Base-by-base conservation (phyloP, 768 basidiomycete species). In the Suillus discolor region DNA sequence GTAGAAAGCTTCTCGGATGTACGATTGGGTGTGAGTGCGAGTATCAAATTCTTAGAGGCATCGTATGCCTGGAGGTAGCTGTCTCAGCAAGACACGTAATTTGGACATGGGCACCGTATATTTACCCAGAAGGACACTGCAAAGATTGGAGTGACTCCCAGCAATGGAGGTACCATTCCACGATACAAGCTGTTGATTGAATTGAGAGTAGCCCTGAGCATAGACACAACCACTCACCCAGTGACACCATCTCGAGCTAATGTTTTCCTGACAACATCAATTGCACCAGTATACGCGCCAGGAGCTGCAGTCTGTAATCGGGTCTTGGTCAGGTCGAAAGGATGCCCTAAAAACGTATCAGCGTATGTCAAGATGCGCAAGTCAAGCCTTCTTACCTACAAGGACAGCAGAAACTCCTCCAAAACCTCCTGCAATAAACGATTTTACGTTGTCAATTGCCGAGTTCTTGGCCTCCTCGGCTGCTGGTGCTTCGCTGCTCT, bases 141-240 rank as follows among this genome's bases (percentile, higher is more conserved):
- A 72, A 99, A 99, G 73, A 98, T 99, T 41, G 97, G 97, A 6
- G 97, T 99, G 36, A 99, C 94, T 36, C 97, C 95, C 38, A 97
- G 81, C 65, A 98, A 78, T 53, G 96, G 96, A 41, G 96, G 96
- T 4, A 96, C 91, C 80, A 98, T 94, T 42, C 94, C 95, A 67
- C 94, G 92, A 73, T 96, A 97, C 74, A 97, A 74, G 36, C 94
- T 96, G 61, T 45, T 65, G 23, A n/a, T 39, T 59, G 53, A 39
- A 41, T n/a, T 42, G 25, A 23, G 42, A 51, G 39, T 69, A 20
- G 73, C 62, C 25, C 23, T 8, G 25, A 15, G 54, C n/a, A 38
- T 28, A 38, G 39, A 28, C 42, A 49, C 20, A 16, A 16, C 59
- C n/a, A n/a, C 74, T 66, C 57, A 97, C 97, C 97, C 97, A 61